Base-by-base conservation (phyloP, 2,329 filamentous ascomycete species). In the Apiospora rasikravindrae region DNA sequence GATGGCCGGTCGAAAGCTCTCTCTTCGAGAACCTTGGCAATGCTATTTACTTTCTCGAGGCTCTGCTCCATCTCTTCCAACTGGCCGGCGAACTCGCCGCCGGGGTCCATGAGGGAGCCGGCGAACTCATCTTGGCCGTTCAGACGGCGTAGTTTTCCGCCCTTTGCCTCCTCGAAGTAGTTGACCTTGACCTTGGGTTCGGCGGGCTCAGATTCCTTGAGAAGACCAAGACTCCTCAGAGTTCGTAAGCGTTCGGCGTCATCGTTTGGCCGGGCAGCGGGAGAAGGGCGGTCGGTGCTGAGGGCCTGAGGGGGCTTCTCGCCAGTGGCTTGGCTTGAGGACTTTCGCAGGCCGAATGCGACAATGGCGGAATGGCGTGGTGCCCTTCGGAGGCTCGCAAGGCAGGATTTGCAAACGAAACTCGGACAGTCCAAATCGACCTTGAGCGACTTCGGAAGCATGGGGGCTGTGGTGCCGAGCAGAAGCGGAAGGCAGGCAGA, bases 141-240 rank as follows among this genome's bases (percentile, higher is more conserved):
- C 24, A 88, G 78, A 74, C 83, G 82, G 22, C 78, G 82, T 16
- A 86, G 75, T 10, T 77, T 75, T 42, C 83, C 83, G 44, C 78
- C 74, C 3, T 81, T 80, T 19, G 82, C 82, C 76, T 88, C 84
- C 71, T 89, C 86, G 73, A 87, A 89, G 76, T 83, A 88, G 11
- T 83, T 82, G 14, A 88, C 81, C 2, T 80, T 74, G 8, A 77
- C 64, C 71, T 71, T 67, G 19, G 77, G 75, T 57, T 74, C 72
- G 53, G 51, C 73, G 57, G 33, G 72, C 14, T 70, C 45, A 47
- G 19, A 71, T 11, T 77, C 74, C 44, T 74, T 74, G 8, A 78
- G 67, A 13, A 83, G 77, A 10, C 80, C 80, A 2, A 81, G 73
- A 3, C 75, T 47, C 57, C 76, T 72, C 22, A 81, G 66, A 2